Conservation (phyloP, 2,329 filamentous ascomycete species). For the Pseudocercospora crystallina region DNA sequence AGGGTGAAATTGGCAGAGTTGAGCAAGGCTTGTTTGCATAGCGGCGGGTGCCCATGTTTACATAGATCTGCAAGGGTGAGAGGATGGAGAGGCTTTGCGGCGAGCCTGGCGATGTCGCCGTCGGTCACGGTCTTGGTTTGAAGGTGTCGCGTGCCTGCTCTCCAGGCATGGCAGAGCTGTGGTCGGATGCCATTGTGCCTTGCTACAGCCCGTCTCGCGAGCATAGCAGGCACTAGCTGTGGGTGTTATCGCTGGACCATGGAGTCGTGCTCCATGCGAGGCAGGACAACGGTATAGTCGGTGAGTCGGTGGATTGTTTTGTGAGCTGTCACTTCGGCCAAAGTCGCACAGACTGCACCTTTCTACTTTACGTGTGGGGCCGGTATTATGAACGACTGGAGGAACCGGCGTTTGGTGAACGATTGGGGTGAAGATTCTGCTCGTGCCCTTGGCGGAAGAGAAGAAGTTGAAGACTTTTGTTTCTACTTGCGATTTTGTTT, state of each 20-base stretch:
- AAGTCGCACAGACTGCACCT: too few relatives aligned
- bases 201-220: slow-evolving; percentile 29
- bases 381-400: too few relatives aligned
- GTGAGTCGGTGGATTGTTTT: too few relatives aligned
- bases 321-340: too few relatives aligned
- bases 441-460: too few relatives aligned
- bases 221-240: slow-evolving; percentile 25
- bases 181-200: slow-evolving; percentile 20
- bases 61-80: slow-evolving; percentile 86
- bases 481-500: too few relatives aligned
- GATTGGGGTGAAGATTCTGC: too few relatives aligned
- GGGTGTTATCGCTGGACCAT: slow-evolving; percentile 17
- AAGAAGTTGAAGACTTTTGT: too few relatives aligned
- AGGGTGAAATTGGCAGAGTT: slow-evolving; percentile 95
- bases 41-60: slow-evolving; percentile 82
- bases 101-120: slow-evolving; percentile 75
- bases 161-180: background rate
- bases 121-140: slow-evolving; percentile 55
- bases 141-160: slow-evolving; percentile 27
- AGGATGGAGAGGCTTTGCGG: slow-evolving; percentile 73
- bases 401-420: too few relatives aligned
- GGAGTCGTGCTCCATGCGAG: background rate
- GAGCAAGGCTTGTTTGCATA: slow-evolving; percentile 76
- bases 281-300: too few relatives aligned
- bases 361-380: too few relatives aligned